Percentiles rank a stretch among this genome's conserved stretches.
Conservation (phyloP, 2,329 filamentous ascomycete genomes). For the Penicillium sclerotiorum region DNA sequence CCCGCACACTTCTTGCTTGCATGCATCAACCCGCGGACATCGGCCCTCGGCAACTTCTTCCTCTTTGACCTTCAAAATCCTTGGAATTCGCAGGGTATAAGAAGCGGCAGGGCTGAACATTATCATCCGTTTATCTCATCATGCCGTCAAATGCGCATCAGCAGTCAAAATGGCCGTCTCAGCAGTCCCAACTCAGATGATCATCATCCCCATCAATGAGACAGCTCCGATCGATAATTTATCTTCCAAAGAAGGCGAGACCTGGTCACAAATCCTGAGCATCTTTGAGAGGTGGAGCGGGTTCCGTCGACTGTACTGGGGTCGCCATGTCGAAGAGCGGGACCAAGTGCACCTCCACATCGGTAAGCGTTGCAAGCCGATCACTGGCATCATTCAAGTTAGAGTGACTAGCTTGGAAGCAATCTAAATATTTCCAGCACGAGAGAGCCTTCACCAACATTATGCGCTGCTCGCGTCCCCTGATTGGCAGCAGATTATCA, state of each 20-base stretch:
- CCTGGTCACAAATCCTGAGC: constrained; percentile 22
- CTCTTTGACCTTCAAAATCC: not conserved
- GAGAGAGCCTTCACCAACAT: constrained; percentile 24
- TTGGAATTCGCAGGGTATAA: not conserved
- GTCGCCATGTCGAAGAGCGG: constrained; percentile 31
- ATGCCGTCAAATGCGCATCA: constrained; percentile 2
- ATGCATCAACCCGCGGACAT: constrained; percentile 10
- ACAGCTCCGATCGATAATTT: constrained; percentile 57
- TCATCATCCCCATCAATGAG: constrained; percentile 46
- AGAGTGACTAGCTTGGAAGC: too few species aligned
- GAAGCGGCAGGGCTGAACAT: too few species aligned
- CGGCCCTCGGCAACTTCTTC: constrained; percentile 12
- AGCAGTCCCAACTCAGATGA: constrained; percentile 25
- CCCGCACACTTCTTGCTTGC: constrained; percentile 13
- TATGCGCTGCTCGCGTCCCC: constrained; percentile 26
- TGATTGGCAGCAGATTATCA: constrained; percentile 19
- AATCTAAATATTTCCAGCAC: constrained; percentile 20
- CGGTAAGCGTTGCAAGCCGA: constrained; percentile 14
- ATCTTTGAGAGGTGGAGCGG: constrained; percentile 22
- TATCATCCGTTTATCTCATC: not conserved
- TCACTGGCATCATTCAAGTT: too few species aligned
- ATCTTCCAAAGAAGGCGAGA: constrained; percentile 43
- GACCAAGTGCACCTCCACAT: constrained; percentile 35
- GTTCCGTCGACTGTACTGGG: constrained; percentile 35
- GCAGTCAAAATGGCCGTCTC: constrained; percentile 14